phyloP scores from a whole-genome alignment of 495 filamentous ascomycete species.

The Penicillium arizonense region DNA sequence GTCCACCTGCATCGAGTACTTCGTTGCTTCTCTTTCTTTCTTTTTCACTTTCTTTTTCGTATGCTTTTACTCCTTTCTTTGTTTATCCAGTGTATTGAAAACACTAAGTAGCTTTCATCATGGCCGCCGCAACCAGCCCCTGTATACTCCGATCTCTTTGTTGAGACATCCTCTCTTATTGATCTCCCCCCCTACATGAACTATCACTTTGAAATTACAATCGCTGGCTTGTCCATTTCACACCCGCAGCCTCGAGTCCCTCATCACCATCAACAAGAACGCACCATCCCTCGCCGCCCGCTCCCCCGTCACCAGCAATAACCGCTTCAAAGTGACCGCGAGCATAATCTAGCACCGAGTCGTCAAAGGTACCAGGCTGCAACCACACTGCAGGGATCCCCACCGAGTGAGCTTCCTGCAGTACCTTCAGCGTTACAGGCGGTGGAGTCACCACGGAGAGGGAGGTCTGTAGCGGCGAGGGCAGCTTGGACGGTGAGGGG shows the following conservation, averaged over 20 bases:
- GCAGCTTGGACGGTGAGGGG: slow-evolving; percentile 61
- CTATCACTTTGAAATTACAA: slow-evolving; percentile 22
- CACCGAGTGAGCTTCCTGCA: slow-evolving; percentile 75
- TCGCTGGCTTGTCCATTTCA: slow-evolving; percentile 44
- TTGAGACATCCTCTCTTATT: slow-evolving; percentile 3
- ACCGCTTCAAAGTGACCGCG: slow-evolving; percentile 62
- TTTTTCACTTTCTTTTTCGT: too few species aligned
- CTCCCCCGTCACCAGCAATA: slow-evolving; percentile 67
- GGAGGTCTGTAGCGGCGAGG: slow-evolving; percentile 66
- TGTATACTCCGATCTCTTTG: not conserved
- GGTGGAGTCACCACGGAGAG: slow-evolving; percentile 85
- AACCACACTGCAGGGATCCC: slow-evolving; percentile 85
- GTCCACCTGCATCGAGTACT: too few species aligned
- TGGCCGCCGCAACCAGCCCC: too few species aligned
- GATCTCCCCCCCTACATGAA: not conserved
- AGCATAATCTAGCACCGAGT: slow-evolving; percentile 68
- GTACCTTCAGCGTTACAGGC: slow-evolving; percentile 59
- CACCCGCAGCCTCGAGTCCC: slow-evolving; percentile 60
- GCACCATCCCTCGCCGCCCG: slow-evolving; percentile 79
- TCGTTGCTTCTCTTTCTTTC: too few species aligned
- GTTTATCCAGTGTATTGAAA: too few species aligned
- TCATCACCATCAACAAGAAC: slow-evolving; percentile 86
- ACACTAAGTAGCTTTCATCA: too few species aligned
- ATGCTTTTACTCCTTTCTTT: too few species aligned
- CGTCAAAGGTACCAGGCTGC: slow-evolving; percentile 86